Conservation (phyloP, 129 eudicot species). For the Flaveria bidentis region DNA sequence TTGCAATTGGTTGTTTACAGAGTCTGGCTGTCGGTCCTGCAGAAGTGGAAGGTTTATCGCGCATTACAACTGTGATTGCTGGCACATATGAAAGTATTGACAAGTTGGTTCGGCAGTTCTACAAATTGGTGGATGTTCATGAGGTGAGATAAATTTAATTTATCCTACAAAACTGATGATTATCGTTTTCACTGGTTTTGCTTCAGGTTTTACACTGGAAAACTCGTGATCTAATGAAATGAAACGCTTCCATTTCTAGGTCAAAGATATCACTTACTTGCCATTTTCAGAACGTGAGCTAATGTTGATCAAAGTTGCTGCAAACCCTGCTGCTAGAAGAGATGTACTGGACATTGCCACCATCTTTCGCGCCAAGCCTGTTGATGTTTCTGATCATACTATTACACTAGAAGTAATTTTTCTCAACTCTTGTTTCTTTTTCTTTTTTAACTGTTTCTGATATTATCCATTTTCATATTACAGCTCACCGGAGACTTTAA, state of each 20-base stretch:
- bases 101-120: slow-evolving; percentile 74
- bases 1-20: slow-evolving; percentile 42
- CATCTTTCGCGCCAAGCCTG: slow-evolving; percentile 93
- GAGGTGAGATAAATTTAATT: slow-evolving; percentile 48
- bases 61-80: slow-evolving; percentile 88
- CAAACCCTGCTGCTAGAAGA: slow-evolving; percentile 64
- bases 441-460: neutral
- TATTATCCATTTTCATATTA: slow-evolving; percentile 17
- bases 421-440: neutral
- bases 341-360: slow-evolving; percentile 90
- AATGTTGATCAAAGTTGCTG: slow-evolving; percentile 89
- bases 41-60: slow-evolving; percentile 78
- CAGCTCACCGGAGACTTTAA: slow-evolving; percentile 86
- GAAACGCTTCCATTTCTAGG: slow-evolving; percentile 45
- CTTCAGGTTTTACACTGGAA: neutral
- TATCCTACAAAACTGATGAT: neutral
- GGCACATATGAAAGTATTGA: slow-evolving; percentile 79
- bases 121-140: slow-evolving; percentile 83
- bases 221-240: slow-evolving; percentile 6
- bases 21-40: slow-evolving; percentile 96
- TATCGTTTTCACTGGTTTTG: neutral
- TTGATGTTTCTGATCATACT: slow-evolving; percentile 96
- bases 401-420: slow-evolving; percentile 71
- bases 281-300: slow-evolving; percentile 94
- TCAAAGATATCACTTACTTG: slow-evolving; percentile 70